Base-by-base conservation (phyloP, 495 filamentous ascomycete species). In the Penicillium silybi region DNA sequence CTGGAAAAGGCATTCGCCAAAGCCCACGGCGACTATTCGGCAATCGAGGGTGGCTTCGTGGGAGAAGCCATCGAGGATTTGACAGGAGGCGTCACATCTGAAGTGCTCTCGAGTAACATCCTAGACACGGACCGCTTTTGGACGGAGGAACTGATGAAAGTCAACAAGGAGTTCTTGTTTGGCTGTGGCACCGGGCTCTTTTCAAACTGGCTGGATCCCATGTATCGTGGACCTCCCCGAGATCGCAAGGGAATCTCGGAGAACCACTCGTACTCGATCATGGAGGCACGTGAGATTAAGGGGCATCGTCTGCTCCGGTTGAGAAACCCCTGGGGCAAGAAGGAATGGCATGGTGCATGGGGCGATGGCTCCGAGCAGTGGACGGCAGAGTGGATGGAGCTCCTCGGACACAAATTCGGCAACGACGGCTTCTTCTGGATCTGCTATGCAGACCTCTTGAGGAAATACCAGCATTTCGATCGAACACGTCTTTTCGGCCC, bases 1-100 rank as follows among this genome's bases (percentile, higher is more conserved):
- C 80, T 97, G 3, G 92, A 97, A 62, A 97, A 97, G 68, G 92
- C 92, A 0, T 97, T 93, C 69, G 92, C 92, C 41, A 97, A 97
- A 66, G 91, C 90, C 10, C 92, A 97, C 59, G 90, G 90, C 3
- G 89, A 93, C 64, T 95, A 86, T 59, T 77, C 81, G 10, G 78
- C 90, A 1, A 90, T 96, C 42, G 86, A 92, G 53, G 90, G 90
- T 17, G 91, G 91, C 1, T 92, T 84, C 63, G 86, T 87, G 17
- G 89, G 84, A 15, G 92, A 97, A 64, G 92, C 85, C 2, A 85
- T 97, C 42, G 92, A 97, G 67, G 92, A 97, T 67, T 74, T 97
- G 17, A 96, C 91, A 3, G 92, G 92, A 9, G 92, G 92, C 4
- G 89, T 96, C 11, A 95, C 91, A 0, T 86, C 85, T 0, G 86